Evolutionary conservation across 2,329 filamentous ascomycete genomes (phyloP), one percentile per base, ranked within the genome.

Genomic region (Talaromyces albobiverticillius): DNA sequence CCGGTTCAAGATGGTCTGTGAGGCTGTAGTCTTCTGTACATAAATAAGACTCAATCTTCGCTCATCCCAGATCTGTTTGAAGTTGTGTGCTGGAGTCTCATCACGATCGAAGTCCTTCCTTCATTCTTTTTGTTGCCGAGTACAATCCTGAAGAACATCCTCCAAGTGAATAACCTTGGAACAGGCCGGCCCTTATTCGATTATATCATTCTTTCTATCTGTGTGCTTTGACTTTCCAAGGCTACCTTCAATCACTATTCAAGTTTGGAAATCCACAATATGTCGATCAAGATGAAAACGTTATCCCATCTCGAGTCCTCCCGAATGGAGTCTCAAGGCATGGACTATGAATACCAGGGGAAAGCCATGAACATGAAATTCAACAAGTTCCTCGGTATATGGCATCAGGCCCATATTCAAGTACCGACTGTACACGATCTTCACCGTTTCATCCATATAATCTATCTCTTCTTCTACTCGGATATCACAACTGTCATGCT

Each of bases 401-500:
- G 31, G 40, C 20, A 29, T 13, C 29, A 52, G 31, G 7, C 20
- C 16, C 31, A 46, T 13, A 16, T 46, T 20, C 32, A 46, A 22
- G 9, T 46, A 6, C 50, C 50, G 10, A 23, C 20, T n/a, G 22
- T 18, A 22, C 22, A 46, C 2, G 29, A 36, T 45, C 16, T 25
- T 2, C 6, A 46, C 26, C 41, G 50, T 8, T 46, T 52, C 32
- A 32, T 53, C 47, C 16, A 55, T 45, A 49, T 53, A 20, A 50
- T 51, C n/a, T 49, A 46, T 46, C 36, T 46, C 40, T 51, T 49
- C 4, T 56, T 51, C 14, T 57, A 55, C 38, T 55, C 53, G 4
- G 53, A 55, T 20, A 55, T 55, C 26, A 55, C 53, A 13, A 55
- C 53, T 2, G 53, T 55, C 13, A 51, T 55, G 26, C 51, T 55